Percentiles rank a stretch among this genome's conserved stretches.
phyloP scores from a whole-genome alignment of 352 stramenopile genomes.

The Globisporangium carolinianum region DNA sequence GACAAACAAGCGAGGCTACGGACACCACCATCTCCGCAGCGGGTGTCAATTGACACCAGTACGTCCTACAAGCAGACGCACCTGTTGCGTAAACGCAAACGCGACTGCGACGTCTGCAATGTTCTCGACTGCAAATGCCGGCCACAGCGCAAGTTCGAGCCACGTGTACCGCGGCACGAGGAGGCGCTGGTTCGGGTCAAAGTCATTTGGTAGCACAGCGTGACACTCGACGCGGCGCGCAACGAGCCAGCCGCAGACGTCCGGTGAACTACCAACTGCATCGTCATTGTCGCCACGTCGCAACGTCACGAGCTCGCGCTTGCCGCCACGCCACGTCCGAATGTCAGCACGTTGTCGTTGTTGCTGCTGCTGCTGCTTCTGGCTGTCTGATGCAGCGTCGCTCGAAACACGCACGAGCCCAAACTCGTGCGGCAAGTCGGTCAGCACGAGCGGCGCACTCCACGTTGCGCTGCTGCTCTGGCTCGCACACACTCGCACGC shows the following conservation, averaged over 20 bases:
- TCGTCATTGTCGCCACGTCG: neutral
- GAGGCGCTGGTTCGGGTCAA: slow-evolving; percentile 31
- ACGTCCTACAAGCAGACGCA: slow-evolving; percentile 10
- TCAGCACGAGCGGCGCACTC: slow-evolving; percentile 17
- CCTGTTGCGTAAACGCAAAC: slow-evolving; percentile 34
- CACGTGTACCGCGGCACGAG: slow-evolving; percentile 39
- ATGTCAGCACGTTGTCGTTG: neutral
- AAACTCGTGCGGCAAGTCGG: slow-evolving; percentile 33
- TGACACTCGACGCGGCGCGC: slow-evolving; percentile 26
- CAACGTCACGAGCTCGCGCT: slow-evolving; percentile 22
- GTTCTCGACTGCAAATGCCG: slow-evolving; percentile 37
- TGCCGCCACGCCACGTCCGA: neutral
- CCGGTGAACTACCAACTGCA: neutral
- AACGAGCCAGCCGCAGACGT: slow-evolving; percentile 31
- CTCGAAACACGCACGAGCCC: slow-evolving; percentile 36
- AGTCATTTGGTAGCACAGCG: slow-evolving; percentile 37
- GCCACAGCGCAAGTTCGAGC: slow-evolving; percentile 44
- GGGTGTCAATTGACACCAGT: neutral
- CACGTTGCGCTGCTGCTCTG: slow-evolving; percentile 17
- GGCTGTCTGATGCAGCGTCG: slow-evolving; percentile 2
- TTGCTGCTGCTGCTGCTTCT: neutral
- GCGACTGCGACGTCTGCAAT: slow-evolving; percentile 19
- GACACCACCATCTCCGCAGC: too few relatives aligned
- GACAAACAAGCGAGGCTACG: too few relatives aligned
- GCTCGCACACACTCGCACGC: slow-evolving; percentile 15